Conservation (phyloP, 352 stramenopile genomes). For the Paralagenidium karlingii region DNA sequence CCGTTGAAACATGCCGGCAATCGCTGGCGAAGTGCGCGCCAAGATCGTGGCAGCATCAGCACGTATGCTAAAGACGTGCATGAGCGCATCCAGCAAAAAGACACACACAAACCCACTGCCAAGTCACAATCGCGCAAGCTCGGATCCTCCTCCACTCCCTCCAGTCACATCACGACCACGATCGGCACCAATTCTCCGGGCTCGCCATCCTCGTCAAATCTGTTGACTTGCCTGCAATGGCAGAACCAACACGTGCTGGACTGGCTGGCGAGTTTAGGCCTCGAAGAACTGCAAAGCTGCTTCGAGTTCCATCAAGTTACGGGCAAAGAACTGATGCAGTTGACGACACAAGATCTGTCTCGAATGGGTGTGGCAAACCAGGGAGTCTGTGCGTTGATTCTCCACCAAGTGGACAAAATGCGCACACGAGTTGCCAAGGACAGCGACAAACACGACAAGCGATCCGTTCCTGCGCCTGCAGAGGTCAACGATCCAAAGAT, state of each 20-base stretch:
- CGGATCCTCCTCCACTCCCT: too few relatives aligned
- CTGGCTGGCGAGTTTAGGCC: constrained; percentile 34
- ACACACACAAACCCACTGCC: constrained; percentile 6
- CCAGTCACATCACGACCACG: too few relatives aligned
- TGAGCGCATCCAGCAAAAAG: too few relatives aligned
- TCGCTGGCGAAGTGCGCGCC: constrained; percentile 60
- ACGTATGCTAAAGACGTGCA: constrained; percentile 62
- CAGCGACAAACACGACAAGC: background rate
- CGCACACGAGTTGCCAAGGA: constrained; percentile 9
- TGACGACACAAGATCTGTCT: constrained; percentile 25
- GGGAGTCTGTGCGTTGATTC: constrained; percentile 41
- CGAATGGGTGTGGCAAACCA: constrained; percentile 37
- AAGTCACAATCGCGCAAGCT: background rate
- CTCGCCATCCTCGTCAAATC: too few relatives aligned
- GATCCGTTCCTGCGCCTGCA: background rate
- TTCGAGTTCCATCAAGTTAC: constrained; percentile 76
- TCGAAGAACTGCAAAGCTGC: constrained; percentile 45
- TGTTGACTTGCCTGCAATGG: too few relatives aligned
- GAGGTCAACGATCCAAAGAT: constrained; percentile 59
- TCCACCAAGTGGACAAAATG: constrained; percentile 37
- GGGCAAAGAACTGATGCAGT: constrained; percentile 21
- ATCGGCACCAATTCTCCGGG: too few relatives aligned
- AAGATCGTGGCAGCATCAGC: constrained; percentile 56
- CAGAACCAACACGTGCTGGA: constrained; percentile 62
- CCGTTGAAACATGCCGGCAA: constrained; percentile 50